Base-by-base conservation (phyloP, 2,329 filamentous ascomycete genomes). In the Clarireedia hainanense region DNA sequence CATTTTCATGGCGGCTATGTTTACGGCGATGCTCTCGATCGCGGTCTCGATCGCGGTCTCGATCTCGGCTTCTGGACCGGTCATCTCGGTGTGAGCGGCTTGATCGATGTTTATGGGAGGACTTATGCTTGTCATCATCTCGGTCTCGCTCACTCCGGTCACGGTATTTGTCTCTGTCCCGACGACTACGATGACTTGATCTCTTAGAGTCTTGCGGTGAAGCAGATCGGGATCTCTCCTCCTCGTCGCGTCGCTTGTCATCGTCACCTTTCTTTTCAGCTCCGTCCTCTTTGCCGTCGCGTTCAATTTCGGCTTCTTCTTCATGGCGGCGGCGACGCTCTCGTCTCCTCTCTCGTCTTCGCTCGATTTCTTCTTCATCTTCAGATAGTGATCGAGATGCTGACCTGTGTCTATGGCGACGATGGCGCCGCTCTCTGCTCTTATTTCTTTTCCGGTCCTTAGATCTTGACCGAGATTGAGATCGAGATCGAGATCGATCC, bases 191-290 rank as follows among this genome's bases (percentile, higher is more conserved):
- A 63, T 84, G 80, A 49, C 77, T 76, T 6, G 80, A 78, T 53
- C 77, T 72, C 60, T 78, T 81, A 39, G 77, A 76, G 9, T 78
- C 76, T 12, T 82, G 80, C 1, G 79, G 80, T 2, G 88, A 89
- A 5, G 77, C 76, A 5, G 86, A 89, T 56, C 85, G 78, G 0
- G 84, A 83, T 50, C 79, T 78, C 48, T 83, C 78, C 12, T 74
- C 72, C 61, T 76, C 65, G 60, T 75, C 74, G 61, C 70, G 70
- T 59, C 60, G 63, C 30, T 52, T 58, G 27, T 63, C 59, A 27
- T 63, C 61, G 2, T 51, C 52, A 26, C 58, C 52, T 48, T 50
- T 60, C 14, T 61, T 63, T 12, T 47, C 59, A 53, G 52, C 26
- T 2, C 55, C 60, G 42, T 64, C 58, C 23, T 63, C 60, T 14